phyloP scores from a whole-genome alignment of 2,329 filamentous ascomycete genomes.

The Triangularia verruculosa region DNA sequence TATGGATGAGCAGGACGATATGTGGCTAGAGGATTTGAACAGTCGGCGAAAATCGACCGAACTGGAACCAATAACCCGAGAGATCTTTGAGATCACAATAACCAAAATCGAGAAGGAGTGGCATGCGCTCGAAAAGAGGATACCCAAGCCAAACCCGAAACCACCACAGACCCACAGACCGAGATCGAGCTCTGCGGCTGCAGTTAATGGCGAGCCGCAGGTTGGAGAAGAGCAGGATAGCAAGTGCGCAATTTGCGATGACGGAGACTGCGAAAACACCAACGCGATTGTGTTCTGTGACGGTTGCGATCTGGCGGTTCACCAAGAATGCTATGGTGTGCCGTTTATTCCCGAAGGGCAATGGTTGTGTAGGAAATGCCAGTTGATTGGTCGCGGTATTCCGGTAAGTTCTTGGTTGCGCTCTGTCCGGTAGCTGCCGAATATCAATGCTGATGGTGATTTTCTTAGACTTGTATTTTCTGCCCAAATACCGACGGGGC shows the following conservation, averaged over 20 bases:
- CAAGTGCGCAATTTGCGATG: conserved; percentile 96
- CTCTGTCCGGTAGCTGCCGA: not conserved
- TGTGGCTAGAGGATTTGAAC: conserved; percentile 89
- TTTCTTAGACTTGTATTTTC: conserved; percentile 81
- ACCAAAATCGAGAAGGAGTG: conserved; percentile 99
- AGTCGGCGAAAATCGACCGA: conserved; percentile 68
- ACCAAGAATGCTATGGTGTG: conserved; percentile 98
- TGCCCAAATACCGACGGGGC: conserved; percentile 96
- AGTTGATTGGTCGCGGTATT: conserved; percentile 86
- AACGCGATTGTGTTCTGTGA: conserved; percentile 99
- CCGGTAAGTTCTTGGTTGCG: conserved; percentile 55
- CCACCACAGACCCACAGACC: conserved; percentile 92
- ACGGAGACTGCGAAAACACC: conserved; percentile 98
- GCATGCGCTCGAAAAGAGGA: conserved; percentile 92
- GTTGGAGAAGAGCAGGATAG: conserved; percentile 92
- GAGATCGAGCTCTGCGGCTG: conserved; percentile 87
- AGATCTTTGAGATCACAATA: conserved; percentile 95
- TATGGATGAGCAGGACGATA: conserved; percentile 98
- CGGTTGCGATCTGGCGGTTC: conserved; percentile 93
- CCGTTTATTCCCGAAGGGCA: conserved; percentile 98
- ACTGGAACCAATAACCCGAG: conserved; percentile 81
- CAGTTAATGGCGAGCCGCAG: conserved; percentile 88
- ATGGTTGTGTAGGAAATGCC: conserved; percentile 96
- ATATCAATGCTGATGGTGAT: conserved; percentile 11
- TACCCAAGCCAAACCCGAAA: conserved; percentile 95